Conservation (phyloP, 129 eudicot genomes). For the Ambrosia trifida region DNA sequence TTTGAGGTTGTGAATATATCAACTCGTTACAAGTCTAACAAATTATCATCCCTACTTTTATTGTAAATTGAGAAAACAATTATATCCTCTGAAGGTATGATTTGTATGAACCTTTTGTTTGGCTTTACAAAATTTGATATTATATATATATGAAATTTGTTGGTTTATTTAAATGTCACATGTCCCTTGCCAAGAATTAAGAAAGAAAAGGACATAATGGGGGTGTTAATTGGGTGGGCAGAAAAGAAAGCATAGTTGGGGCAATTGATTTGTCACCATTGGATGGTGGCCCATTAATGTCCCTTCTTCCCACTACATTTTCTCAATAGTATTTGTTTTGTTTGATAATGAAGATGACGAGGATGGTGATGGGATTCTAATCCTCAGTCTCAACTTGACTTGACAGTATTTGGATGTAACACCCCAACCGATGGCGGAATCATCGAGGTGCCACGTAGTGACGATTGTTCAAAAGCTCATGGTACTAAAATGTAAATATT, state of each 20-base stretch:
- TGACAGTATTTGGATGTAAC: background rate
- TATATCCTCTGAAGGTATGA: no score
- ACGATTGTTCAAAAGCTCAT: no score
- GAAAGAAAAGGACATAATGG: conserved; percentile 4
- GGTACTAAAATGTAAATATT: no score
- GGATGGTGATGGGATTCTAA: conserved; percentile 16
- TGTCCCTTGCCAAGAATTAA: conserved; percentile 28
- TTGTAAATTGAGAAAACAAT: no score
- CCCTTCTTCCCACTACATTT: conserved; percentile 29
- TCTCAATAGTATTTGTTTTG: conserved; percentile 6
- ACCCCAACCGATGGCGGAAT: no score
- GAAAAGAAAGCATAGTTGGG: conserved; percentile 34
- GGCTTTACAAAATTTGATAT: background rate
- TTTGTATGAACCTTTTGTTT: background rate
- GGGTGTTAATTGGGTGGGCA: conserved; percentile 21
- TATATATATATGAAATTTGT: background rate
- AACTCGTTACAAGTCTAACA: no score
- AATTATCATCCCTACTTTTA: no score
- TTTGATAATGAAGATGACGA: conserved; percentile 3
- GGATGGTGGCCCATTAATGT: conserved; percentile 38
- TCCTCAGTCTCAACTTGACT: background rate
- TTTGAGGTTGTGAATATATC: no score
- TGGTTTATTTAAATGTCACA: conserved; percentile 17
- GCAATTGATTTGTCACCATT: conserved; percentile 41
- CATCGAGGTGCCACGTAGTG: no score